Evolutionary conservation across 2,329 filamentous ascomycete species (phyloP).

Genomic region (Bipolaris cookei): DNA sequence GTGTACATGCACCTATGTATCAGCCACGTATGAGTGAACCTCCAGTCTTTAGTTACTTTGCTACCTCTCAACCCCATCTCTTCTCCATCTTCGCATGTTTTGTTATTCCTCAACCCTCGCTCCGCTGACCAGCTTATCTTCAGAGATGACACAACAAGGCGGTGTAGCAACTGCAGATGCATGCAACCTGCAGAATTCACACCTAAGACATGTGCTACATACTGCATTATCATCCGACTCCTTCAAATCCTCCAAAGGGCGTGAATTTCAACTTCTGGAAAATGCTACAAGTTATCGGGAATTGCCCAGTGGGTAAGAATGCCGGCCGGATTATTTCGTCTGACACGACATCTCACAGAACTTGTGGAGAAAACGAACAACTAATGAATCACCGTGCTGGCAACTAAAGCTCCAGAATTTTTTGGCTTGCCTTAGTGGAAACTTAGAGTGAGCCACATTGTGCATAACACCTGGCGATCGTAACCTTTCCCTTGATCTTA

Average conservation of each 20-base stretch:
- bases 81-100: background rate
- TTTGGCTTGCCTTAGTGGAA: background rate
- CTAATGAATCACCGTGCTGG: background rate
- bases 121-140: background rate
- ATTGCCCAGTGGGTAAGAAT: background rate
- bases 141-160: background rate
- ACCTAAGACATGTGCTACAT: background rate
- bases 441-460: background rate
- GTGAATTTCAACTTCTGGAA: background rate
- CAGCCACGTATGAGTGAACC: background rate
- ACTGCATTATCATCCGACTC: background rate
- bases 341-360: background rate
- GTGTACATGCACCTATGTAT: background rate
- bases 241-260: background rate
- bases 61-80: background rate
- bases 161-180: conserved; percentile 1
- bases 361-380: background rate
- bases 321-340: background rate
- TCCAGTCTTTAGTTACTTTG: background rate
- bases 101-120: background rate
- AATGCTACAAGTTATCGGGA: background rate
- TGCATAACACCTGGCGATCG: background rate
- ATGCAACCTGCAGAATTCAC: background rate
- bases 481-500: background rate
- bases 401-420: background rate